Evolutionary conservation across 371 early-diverging fungal genomes (phyloP), one percentile per base, ranked within the genome.

Genomic region (Dinochytrium kinnereticum): DNA sequence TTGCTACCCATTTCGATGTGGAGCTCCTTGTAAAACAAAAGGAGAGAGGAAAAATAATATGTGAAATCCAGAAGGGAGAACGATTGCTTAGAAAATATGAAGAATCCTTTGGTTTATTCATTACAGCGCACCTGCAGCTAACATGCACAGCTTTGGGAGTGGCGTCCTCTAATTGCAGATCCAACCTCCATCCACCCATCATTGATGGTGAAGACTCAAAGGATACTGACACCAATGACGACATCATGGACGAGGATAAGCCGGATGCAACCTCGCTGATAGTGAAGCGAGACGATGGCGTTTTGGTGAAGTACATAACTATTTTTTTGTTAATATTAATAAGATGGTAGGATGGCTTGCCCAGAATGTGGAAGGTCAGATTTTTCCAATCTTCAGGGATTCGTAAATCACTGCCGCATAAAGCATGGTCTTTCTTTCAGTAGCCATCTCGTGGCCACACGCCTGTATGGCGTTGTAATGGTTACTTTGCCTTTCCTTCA

Each of bases 321-420:
- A 34, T 34, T 28, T 50, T 61, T 34, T 73, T 5, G 5, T 51
- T 31, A 33, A 26, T 28, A 15, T 21, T 24, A 1, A 59, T 28
- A 17, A 15, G 40, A 36, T 7, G 36, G n/a, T 36, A 84, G 79
- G 49, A 53, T 84, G 30, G 15, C 61, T 21, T 81, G 79, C 64
- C 86, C 88, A 2, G 70, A 55, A 49, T 90, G 90, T 79, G 67
- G 65, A 37, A 78, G 88, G 21, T 73, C 71, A 17, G 76, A 91
- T 59, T 94, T 95, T 80, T 84, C 85, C 19, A 91, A 88, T 72
- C 84, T 88, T 39, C 93, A 91, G 75, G 94, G 94, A 0, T 93
- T 95, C 74, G 76, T 93, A 37, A 93, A 91, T 68, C 95, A 95
- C 78, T 91, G 90, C 78, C 84, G 94, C 37, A 80, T 90, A 34